Base-by-base conservation (phyloP, 1,284 basidiomycete species). In the Irpex lacteus region DNA sequence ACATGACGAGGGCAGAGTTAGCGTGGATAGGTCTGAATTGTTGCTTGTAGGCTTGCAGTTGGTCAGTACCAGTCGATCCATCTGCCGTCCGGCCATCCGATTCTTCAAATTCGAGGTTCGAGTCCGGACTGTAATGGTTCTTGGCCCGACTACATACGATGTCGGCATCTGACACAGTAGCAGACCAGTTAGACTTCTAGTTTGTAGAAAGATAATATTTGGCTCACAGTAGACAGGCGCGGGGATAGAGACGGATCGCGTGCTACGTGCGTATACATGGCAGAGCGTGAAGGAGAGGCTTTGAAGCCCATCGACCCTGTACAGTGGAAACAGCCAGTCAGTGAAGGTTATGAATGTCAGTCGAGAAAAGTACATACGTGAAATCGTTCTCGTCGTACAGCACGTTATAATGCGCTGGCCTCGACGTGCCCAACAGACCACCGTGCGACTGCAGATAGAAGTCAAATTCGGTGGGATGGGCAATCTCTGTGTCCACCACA, bases 231-330 rank as follows among this genome's bases (percentile, higher is more conserved):
- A 94, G 0, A 93, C 90, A 0, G 92, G 92, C 0, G 92, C 92
- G 0, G 91, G 91, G 62, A 94, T 91, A 0, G 91, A 93, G 0
- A 95, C 92, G 0, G 91, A 91, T 50, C 93, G 86, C 0, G 92
- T 94, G 11, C 90, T 87, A 2, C 92, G 83, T 0, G 91, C 91
- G 70, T 94, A 95, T 8, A 93, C 88, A 68, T 93, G 92, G 71
- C 90, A 93, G 0, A 94, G 76, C 1, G 90, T 85, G 68, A 90
- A 94, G 0, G 91, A 88, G 1, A 94, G 74, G 1, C 84, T 81
- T 67, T 92, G 91, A 8, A 92, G 71, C 52, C 82, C 80, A 70
- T 92, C 89, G 13, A 89, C 80, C 21, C 87, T 90, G 63, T 68
- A 60, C 53, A 62, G 69, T 34, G 61, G 50, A 49, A 62, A 54